Percentiles rank a stretch among this genome's conserved stretches.
Conservation (phyloP, 2,329 filamentous ascomycete species). For the Penicillium aurantiogriseum region DNA sequence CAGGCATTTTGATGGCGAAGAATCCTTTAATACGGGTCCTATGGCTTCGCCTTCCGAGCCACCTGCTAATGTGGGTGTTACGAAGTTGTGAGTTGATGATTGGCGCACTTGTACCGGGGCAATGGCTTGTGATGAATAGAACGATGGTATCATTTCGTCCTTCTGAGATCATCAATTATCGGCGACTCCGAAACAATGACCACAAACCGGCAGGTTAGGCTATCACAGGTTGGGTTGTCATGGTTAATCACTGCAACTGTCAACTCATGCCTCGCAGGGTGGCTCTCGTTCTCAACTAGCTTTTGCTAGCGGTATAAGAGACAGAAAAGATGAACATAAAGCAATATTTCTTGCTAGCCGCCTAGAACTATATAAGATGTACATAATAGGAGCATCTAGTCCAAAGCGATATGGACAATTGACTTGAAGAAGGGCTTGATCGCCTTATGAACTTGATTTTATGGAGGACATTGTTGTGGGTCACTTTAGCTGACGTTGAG, state of each 20-base stretch:
- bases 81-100: conserved; percentile 23
- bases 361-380: neutral
- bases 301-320: neutral
- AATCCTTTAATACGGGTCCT: conserved; percentile 44
- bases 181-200: no score
- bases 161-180: no score
- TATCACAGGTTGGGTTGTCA: neutral
- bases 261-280: neutral
- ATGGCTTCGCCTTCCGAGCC: conserved; percentile 27
- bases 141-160: neutral
- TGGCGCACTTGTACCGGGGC: no score
- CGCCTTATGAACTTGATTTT: neutral
- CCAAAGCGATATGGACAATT: neutral
- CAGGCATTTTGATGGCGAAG: conserved; percentile 49
- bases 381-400: neutral
- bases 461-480: neutral
- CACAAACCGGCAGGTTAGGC: neutral
- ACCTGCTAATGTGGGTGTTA: conserved; percentile 7
- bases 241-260: neutral
- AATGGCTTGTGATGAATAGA: neutral
- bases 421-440: neutral
- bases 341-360: neutral
- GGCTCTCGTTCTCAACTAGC: neutral
- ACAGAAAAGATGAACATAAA: no score
- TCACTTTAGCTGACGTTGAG: neutral